Percentiles rank a stretch among this genome's conserved stretches.
Conservation (phyloP, 2,329 filamentous ascomycete species). For the Talaromyces amestolkiae region DNA sequence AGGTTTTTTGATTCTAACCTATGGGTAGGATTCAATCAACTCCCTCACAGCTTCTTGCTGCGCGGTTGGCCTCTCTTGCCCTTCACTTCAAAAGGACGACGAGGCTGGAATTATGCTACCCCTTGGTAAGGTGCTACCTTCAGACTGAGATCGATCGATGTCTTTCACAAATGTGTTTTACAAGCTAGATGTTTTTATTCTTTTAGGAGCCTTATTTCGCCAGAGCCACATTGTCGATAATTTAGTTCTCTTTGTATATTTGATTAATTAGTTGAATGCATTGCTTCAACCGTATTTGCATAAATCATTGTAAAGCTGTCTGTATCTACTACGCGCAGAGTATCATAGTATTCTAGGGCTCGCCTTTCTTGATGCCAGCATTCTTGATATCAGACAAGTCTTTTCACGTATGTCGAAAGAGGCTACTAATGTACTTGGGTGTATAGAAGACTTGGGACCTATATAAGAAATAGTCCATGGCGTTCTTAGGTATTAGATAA, state of each 20-base stretch:
- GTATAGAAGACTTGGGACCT: background rate
- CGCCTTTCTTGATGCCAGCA: background rate
- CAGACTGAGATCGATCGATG: constrained; percentile 9
- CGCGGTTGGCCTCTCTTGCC: constrained; percentile 5
- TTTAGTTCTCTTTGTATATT: constrained; percentile 16
- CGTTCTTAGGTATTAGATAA: background rate
- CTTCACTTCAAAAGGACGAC: background rate
- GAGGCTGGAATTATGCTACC: constrained; percentile 19
- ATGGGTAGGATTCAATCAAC: constrained; percentile 26
- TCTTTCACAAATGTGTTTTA: constrained; percentile 6
- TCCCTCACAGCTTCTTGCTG: background rate
- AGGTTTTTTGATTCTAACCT: constrained; percentile 27
- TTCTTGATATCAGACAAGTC: background rate
- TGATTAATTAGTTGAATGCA: constrained; percentile 4
- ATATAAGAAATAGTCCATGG: background rate
- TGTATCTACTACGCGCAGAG: background rate
- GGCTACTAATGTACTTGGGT: background rate
- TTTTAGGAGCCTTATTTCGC: constrained; percentile 18
- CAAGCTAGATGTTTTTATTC: constrained; percentile 1
- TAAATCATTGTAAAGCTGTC: background rate
- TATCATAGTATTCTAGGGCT: background rate
- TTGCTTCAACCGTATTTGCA: background rate
- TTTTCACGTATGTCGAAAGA: too few relatives aligned
- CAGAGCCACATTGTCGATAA: constrained; percentile 2
- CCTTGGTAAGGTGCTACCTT: constrained; percentile 21